phyloP scores from a whole-genome alignment of 2,329 filamentous ascomycete genomes.

The Cladosporium halotolerans region DNA sequence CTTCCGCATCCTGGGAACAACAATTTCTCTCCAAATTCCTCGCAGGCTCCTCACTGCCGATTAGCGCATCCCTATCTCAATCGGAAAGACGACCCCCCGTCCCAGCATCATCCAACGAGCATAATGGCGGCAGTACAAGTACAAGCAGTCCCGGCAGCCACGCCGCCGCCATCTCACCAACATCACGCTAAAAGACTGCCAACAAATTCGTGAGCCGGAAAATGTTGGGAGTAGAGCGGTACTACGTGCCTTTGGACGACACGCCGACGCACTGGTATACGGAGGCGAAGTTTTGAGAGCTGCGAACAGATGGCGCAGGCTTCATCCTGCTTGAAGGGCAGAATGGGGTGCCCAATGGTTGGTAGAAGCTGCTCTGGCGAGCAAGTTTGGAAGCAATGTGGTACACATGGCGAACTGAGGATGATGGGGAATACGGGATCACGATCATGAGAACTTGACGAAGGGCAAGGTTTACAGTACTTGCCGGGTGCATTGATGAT shows the following conservation, averaged over 20 bases:
- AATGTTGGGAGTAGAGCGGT: background rate
- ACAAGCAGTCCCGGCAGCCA: background rate
- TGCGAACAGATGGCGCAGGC: too few species aligned
- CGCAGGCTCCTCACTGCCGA: constrained; percentile 1
- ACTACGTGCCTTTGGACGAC: background rate
- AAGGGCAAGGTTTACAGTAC: too few species aligned
- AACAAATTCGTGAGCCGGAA: background rate
- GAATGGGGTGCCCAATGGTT: too few species aligned
- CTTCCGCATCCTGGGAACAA: constrained; percentile 8
- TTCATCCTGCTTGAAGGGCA: too few species aligned
- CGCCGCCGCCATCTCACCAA: background rate
- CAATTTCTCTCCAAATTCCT: constrained; percentile 11
- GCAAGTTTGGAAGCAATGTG: too few species aligned
- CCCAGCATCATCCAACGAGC: background rate
- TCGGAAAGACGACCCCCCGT: background rate
- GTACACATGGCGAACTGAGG: too few species aligned
- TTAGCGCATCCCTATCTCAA: background rate
- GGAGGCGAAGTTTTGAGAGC: background rate
- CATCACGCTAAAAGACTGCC: background rate
- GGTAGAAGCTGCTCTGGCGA: too few species aligned
- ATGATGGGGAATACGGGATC: too few species aligned
- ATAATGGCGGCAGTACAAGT: background rate
- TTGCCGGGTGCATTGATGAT: too few species aligned
- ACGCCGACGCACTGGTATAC: background rate
- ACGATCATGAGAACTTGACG: too few species aligned